Conservation (phyloP, 257 asterid species). For the Petrea volubilis region DNA sequence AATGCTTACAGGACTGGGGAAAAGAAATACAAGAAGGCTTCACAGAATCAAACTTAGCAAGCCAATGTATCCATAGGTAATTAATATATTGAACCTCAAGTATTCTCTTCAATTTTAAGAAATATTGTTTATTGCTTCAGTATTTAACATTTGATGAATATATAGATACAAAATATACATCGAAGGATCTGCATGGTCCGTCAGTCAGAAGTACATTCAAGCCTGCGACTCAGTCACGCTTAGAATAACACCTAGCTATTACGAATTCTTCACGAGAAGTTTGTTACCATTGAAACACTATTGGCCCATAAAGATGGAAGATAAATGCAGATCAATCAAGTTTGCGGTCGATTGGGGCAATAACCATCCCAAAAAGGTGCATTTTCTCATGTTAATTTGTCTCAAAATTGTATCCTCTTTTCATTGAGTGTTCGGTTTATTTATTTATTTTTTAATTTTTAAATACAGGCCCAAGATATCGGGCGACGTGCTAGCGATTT, state of each 20-base stretch:
- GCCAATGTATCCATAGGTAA: conserved; percentile 67
- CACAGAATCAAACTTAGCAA: conserved; percentile 58
- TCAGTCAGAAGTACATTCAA: conserved; percentile 70
- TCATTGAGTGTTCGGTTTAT: too few relatives aligned
- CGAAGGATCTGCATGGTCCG: conserved; percentile 78
- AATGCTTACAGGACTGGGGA: conserved; percentile 50
- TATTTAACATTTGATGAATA: not conserved
- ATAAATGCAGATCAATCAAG: conserved; percentile 61
- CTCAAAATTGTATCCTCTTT: too few relatives aligned
- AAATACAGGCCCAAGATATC: conserved; percentile 44
- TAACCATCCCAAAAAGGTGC: conserved; percentile 46
- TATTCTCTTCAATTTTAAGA: not conserved
- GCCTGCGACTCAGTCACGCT: conserved; percentile 65
- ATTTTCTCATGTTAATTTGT: not conserved
- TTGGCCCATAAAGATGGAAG: conserved; percentile 51
- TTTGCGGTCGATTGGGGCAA: conserved; percentile 74
- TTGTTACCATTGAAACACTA: conserved; percentile 62
- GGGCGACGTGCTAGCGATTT: conserved; percentile 44
- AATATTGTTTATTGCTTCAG: not conserved
- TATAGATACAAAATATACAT: conserved; percentile 63
- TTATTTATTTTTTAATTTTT: not conserved
- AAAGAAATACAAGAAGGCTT: conserved; percentile 49
- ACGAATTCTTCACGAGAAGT: conserved; percentile 66
- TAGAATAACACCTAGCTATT: conserved; percentile 45
- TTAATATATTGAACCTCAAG: not conserved